Evolutionary conservation across 1,139 yeast species (phyloP).

Genomic region (Pichia sp.): DNA sequence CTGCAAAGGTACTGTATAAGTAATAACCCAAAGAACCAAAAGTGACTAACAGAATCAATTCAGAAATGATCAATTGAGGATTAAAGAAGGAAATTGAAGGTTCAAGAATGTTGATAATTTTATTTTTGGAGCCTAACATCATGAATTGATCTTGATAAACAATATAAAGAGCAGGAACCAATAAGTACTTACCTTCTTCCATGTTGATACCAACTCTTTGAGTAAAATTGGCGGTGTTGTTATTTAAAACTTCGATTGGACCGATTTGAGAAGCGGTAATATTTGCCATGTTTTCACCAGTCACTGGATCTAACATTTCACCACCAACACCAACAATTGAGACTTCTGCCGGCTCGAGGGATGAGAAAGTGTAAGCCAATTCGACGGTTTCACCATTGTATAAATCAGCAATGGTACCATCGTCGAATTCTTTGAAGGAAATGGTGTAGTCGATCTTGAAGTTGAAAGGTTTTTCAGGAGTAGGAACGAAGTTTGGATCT

Average conservation of each 20-base stretch:
- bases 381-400: slow-evolving; percentile 50
- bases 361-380: slow-evolving; percentile 48
- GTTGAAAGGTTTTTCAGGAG: slow-evolving; percentile 33
- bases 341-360: slow-evolving; percentile 49
- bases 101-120: slow-evolving; percentile 55
- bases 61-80: slow-evolving; percentile 64
- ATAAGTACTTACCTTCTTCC: slow-evolving; percentile 50
- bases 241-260: slow-evolving; percentile 48
- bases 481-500: slow-evolving; percentile 25
- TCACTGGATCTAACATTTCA: slow-evolving; percentile 49
- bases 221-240: slow-evolving; percentile 42
- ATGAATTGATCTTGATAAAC: slow-evolving; percentile 47
- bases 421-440: slow-evolving; percentile 35
- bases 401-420: slow-evolving; percentile 36
- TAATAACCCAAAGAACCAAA: slow-evolving; percentile 47
- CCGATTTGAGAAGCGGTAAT: slow-evolving; percentile 63
- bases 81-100: slow-evolving; percentile 62
- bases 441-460: slow-evolving; percentile 39
- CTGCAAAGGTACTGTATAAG: slow-evolving; percentile 41
- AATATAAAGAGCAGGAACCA: slow-evolving; percentile 56
- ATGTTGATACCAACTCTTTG: slow-evolving; percentile 54
- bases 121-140: slow-evolving; percentile 53
- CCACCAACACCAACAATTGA: slow-evolving; percentile 75
- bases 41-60: slow-evolving; percentile 45
- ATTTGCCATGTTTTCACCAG: slow-evolving; percentile 48